Evolutionary conservation across 2,329 filamentous ascomycete species (phyloP).

Genomic region (Nemania sp.): DNA sequence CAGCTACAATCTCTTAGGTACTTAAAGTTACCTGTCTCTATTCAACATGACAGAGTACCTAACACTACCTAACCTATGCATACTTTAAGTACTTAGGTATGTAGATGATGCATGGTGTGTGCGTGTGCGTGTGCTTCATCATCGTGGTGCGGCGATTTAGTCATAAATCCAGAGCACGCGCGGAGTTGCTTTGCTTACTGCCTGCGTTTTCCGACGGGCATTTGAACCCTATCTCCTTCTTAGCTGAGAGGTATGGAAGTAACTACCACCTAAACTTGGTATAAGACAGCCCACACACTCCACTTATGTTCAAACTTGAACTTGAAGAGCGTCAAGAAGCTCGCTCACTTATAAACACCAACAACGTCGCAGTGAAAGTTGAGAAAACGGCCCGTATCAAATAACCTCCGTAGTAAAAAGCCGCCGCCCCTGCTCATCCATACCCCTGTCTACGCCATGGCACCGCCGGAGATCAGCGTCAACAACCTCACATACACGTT

Average conservation of each 20-base stretch:
- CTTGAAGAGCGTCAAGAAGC: background rate
- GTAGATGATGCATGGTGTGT: no score
- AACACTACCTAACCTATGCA: no score
- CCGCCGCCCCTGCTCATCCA: background rate
- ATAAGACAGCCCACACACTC: slow-evolving; percentile 15
- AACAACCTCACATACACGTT: slow-evolving; percentile 84
- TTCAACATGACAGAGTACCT: background rate
- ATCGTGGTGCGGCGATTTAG: background rate
- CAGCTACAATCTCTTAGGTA: background rate
- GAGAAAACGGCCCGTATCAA: no score
- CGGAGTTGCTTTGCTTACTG: background rate
- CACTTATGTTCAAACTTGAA: background rate
- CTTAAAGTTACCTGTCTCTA: background rate
- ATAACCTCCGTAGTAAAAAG: background rate
- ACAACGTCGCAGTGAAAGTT: background rate
- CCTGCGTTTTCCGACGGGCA: slow-evolving; percentile 34
- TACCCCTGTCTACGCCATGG: slow-evolving; percentile 18
- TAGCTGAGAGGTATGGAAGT: no score
- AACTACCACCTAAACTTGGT: background rate
- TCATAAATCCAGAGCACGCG: background rate
- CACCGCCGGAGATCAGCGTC: slow-evolving; percentile 63
- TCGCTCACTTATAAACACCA: background rate
- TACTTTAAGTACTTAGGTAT: no score
- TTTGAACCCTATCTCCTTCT: slow-evolving; percentile 3
- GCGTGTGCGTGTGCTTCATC: background rate